A percentile compares a stretch with the other conserved stretches of the same genome.
Conservation (phyloP, 2,329 filamentous ascomycete species). For the Paecilomyces dactylethromorphus region DNA sequence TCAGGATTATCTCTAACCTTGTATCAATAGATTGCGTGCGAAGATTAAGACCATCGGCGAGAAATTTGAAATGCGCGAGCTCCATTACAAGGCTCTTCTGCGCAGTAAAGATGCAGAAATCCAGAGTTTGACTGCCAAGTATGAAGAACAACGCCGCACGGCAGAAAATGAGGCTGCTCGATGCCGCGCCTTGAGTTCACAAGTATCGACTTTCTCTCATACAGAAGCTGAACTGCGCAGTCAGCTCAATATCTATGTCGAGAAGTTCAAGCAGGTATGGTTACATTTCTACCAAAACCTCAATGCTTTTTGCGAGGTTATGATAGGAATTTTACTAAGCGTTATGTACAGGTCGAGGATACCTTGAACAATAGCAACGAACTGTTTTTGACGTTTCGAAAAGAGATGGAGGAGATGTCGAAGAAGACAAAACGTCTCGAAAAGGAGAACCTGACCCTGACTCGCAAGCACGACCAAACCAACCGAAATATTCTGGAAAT, state of each 20-base stretch:
- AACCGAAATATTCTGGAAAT: constrained; percentile 94
- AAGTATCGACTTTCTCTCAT: constrained; percentile 92
- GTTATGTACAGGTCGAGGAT: constrained; percentile 79
- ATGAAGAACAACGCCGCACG: constrained; percentile 82
- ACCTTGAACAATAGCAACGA: constrained; percentile 98
- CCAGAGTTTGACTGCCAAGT: constrained; percentile 80
- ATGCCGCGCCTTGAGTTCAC: constrained; percentile 77
- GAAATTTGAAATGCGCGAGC: constrained; percentile 90
- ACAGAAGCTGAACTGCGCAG: constrained; percentile 90
- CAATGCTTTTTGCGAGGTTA: constrained; percentile 9
- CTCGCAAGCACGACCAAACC: constrained; percentile 86
- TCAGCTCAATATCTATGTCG: constrained; percentile 96
- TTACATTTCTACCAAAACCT: neutral
- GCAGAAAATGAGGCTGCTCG: constrained; percentile 75
- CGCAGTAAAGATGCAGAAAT: constrained; percentile 94
- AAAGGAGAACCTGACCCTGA: constrained; percentile 88
- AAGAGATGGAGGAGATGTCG: constrained; percentile 99
- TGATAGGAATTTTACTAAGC: constrained; percentile 28
- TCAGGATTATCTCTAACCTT: constrained; percentile 7
- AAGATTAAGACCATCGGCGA: constrained; percentile 91
- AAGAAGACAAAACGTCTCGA: constrained; percentile 97
- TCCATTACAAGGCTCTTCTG: constrained; percentile 87
- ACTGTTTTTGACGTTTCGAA: constrained; percentile 90
- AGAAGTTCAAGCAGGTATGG: constrained; percentile 98
- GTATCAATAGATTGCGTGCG: constrained; percentile 48